Evolutionary conservation across 2,329 filamentous ascomycete genomes (phyloP).

Genomic region (Penicillium hordei): DNA sequence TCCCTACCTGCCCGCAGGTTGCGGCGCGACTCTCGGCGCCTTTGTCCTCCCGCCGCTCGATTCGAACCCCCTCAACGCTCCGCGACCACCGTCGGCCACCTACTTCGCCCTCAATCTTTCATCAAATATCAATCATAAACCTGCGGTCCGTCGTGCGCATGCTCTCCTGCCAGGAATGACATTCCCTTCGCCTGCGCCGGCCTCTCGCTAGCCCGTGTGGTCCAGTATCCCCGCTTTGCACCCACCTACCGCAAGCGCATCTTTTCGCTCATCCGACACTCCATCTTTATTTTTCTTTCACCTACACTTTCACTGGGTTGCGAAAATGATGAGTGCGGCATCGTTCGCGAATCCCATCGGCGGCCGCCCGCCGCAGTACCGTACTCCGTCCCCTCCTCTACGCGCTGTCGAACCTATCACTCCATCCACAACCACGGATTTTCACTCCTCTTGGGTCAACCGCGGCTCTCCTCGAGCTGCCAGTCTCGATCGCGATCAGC

Average conservation of each 20-base stretch:
- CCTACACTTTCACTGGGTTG: constrained; percentile 10
- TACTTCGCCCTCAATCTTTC: constrained; percentile 19
- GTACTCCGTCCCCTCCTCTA: constrained; percentile 49
- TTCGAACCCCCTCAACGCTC: constrained; percentile 28
- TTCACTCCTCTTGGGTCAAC: constrained; percentile 32
- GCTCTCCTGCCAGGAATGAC: constrained; percentile 42
- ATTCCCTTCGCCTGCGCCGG: constrained; percentile 37
- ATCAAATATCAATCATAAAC: constrained; percentile 22
- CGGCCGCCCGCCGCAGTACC: constrained; percentile 44
- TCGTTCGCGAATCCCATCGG: constrained; percentile 39
- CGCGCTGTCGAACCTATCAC: constrained; percentile 49
- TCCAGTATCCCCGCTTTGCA: constrained; percentile 45
- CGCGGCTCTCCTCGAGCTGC: constrained; percentile 28
- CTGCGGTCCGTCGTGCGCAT: constrained; percentile 28
- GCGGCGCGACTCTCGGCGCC: constrained; percentile 29
- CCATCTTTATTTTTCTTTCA: constrained; percentile 12
- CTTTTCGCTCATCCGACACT: constrained; percentile 26
- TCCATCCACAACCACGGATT: constrained; percentile 34
- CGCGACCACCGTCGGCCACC: constrained; percentile 24
- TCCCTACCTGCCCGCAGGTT: constrained; percentile 22
- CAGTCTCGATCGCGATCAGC: constrained; percentile 26
- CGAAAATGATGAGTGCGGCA: constrained; percentile 41
- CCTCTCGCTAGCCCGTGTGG: constrained; percentile 44
- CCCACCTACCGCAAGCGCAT: constrained; percentile 38
- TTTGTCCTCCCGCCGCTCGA: constrained; percentile 30